Percentiles rank a stretch among this genome's conserved stretches.
phyloP scores from a whole-genome alignment of 208 protist species.

The Leishmania guyanensis region DNA sequence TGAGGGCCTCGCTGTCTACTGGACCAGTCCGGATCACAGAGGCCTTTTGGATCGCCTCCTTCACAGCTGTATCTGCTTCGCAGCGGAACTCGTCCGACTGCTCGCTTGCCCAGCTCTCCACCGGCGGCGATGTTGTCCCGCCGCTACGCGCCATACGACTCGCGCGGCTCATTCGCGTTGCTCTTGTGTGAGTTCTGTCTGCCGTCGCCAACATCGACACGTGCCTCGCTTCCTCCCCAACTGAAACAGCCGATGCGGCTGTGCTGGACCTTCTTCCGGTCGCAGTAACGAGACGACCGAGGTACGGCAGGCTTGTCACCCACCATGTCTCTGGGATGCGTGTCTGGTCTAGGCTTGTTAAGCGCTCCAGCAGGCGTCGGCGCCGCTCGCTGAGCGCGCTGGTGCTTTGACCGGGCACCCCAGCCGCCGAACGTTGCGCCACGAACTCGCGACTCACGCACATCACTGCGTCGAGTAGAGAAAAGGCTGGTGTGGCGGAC shows the following conservation, averaged over 20 bases:
- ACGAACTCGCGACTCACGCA: constrained; percentile 81
- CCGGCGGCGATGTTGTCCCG: background rate
- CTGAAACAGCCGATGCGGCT: background rate
- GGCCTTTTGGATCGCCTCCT: background rate
- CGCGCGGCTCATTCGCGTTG: background rate
- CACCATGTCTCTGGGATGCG: constrained; percentile 76
- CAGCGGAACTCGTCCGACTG: background rate
- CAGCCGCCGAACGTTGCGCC: constrained; percentile 33
- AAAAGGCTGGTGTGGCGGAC: constrained; percentile 44
- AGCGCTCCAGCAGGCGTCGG: constrained; percentile 40
- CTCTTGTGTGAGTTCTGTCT: too few species aligned
- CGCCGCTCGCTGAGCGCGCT: constrained; percentile 32
- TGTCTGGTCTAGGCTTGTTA: constrained; percentile 60
- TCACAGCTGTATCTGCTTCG: background rate
- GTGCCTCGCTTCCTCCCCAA: background rate
- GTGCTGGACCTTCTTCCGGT: background rate
- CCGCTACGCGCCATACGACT: background rate
- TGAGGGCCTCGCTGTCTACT: background rate
- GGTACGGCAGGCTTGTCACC: constrained; percentile 46
- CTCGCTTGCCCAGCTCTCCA: background rate
- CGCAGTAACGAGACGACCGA: constrained; percentile 13
- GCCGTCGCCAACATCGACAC: background rate
- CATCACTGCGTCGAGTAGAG: constrained; percentile 68
- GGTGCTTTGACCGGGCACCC: constrained; percentile 23
- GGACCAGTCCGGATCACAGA: background rate